Evolutionary conservation across 148 eudicot species (phyloP).

Genomic region (Rhododendron ferrugineum): DNA sequence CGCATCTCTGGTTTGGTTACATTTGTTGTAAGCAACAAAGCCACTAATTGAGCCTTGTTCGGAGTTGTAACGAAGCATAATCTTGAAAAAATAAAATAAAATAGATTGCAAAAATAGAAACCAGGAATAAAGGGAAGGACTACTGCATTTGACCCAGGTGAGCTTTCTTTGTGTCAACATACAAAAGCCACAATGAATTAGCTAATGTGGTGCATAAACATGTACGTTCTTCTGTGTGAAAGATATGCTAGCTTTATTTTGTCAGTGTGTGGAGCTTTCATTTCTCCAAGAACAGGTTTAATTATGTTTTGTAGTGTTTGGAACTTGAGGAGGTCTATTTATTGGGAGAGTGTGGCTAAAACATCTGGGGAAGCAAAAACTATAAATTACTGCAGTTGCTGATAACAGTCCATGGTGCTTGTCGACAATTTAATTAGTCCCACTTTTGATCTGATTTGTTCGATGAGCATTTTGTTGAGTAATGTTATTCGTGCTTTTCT

Average conservation of each 20-base stretch:
- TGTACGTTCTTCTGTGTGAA: neutral
- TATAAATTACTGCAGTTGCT: neutral
- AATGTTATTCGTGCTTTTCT: conserved; percentile 16
- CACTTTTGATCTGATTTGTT: neutral
- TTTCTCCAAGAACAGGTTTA: neutral
- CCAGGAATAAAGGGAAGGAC: neutral
- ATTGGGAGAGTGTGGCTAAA: neutral
- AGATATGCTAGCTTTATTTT: neutral
- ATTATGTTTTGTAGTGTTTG: neutral
- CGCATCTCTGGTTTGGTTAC: neutral
- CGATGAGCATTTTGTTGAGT: neutral
- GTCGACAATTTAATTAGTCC: neutral
- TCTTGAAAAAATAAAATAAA: neutral
- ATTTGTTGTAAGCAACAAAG: neutral
- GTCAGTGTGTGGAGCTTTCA: neutral
- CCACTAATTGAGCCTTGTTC: neutral
- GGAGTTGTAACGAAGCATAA: neutral
- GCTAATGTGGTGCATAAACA: neutral
- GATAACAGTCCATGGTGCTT: neutral
- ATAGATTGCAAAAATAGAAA: neutral
- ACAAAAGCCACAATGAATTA: neutral
- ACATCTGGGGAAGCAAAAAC: neutral
- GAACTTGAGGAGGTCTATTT: neutral
- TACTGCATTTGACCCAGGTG: neutral
- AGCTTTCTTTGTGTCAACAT: neutral